phyloP scores from a whole-genome alignment of 768 basidiomycete species.

The Cyclocybe aegerita region DNA sequence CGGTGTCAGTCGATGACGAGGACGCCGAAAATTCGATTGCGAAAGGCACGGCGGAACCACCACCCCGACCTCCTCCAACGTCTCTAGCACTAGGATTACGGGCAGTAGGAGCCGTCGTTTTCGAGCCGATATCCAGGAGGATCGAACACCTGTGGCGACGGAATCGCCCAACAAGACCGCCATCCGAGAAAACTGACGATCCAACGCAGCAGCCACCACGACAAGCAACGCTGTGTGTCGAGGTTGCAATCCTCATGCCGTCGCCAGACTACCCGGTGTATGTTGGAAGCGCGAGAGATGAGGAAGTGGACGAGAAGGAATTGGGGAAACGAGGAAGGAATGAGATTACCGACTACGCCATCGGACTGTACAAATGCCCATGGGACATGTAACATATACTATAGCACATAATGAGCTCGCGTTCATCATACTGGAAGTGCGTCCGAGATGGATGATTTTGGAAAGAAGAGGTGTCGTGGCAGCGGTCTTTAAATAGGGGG shows the following conservation, averaged over 20 bases:
- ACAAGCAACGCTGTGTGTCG: constrained; percentile 29
- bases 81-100: no score
- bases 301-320: constrained; percentile 7
- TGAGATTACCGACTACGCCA: constrained; percentile 26
- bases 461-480: neutral
- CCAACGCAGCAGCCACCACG: constrained; percentile 9
- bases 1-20: constrained; percentile 4
- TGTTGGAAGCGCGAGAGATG: constrained; percentile 9
- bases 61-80: neutral
- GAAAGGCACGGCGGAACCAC: no score
- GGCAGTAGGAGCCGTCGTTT: no score
- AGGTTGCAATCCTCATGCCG: constrained; percentile 44
- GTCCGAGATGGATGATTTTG: no score
- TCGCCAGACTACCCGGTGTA: constrained; percentile 18
- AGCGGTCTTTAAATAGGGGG: neutral
- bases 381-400: constrained; percentile 25
- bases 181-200: constrained; percentile 1
- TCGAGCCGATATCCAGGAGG: no score
- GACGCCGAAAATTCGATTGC: neutral
- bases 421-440: no score
- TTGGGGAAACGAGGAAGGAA: constrained; percentile 6
- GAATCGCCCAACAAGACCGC: neutral
- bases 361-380: constrained; percentile 34
- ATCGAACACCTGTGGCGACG: no score
- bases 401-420: neutral